These are phyloP conservation scores for Melastoma candidum DNA, from an alignment of 441 rosid species.

Conservation along the genomic window DNA sequence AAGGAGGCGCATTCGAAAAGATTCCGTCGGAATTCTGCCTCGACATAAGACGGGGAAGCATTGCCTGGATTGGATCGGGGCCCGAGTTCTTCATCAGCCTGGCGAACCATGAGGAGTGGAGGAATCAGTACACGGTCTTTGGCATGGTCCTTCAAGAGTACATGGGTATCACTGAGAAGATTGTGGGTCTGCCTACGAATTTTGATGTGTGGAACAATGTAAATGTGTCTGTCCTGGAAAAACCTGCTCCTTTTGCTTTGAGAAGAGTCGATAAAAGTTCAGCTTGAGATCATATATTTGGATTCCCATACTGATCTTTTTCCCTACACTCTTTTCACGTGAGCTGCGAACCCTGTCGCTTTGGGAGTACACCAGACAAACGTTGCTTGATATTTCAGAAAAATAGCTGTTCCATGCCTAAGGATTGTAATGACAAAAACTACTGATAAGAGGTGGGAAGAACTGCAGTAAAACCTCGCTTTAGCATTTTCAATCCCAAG, in stretches of 20 bases:
- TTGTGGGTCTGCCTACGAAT: constrained; percentile 58
- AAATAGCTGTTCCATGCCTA: constrained; percentile 16
- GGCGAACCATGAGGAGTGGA: constrained; percentile 82
- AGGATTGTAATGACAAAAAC: constrained; percentile 16
- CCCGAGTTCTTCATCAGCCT: constrained; percentile 91
- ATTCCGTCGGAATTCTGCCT: constrained; percentile 70
- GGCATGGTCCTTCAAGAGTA: constrained; percentile 81
- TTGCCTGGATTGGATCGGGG: constrained; percentile 85
- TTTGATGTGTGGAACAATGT: constrained; percentile 74
- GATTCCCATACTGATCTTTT: too few species aligned
- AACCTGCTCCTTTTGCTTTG: constrained; percentile 48
- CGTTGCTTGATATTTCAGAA: too few species aligned
- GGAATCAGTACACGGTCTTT: constrained; percentile 55
- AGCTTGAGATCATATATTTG: too few species aligned
- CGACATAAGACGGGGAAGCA: constrained; percentile 69
- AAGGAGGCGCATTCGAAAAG: constrained; percentile 45
- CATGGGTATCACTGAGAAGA: constrained; percentile 69
- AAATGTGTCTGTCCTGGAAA: constrained; percentile 59
- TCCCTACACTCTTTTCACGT: constrained; percentile 36
- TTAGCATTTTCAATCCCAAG: too few species aligned
- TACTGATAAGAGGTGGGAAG: too few species aligned
- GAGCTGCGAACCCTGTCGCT: constrained; percentile 86
- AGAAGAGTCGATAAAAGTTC: constrained; percentile 20
- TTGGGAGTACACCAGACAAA: constrained; percentile 93
- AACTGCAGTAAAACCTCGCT: too few species aligned